These are phyloP conservation scores for Pseudonitzschia multistriata DNA, from an alignment of 108 stramenopile genomes.

Conservation along the genomic window DNA sequence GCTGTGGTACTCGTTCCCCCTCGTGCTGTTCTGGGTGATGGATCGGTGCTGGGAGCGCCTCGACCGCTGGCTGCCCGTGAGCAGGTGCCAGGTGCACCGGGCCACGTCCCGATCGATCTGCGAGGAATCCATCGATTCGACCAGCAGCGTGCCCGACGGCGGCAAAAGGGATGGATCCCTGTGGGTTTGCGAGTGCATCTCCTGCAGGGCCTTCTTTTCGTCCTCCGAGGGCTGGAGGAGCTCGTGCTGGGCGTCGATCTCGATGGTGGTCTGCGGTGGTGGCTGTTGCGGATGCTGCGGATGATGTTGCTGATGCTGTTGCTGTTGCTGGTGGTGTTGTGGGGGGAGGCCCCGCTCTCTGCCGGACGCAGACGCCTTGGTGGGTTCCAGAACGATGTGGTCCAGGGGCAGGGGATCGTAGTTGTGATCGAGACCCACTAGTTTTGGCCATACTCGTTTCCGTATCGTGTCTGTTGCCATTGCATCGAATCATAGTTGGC, in stretches of 20 bases:
- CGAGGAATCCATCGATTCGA: conserved; percentile 54
- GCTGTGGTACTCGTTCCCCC: not conserved
- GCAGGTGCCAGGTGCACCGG: conserved; percentile 85
- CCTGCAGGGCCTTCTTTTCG: not conserved
- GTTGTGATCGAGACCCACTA: conserved; percentile 53
- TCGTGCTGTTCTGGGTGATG: not conserved
- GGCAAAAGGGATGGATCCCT: not conserved
- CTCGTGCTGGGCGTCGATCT: conserved; percentile 27
- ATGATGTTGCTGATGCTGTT: not conserved
- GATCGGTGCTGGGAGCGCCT: conserved; percentile 50
- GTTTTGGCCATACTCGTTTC: conserved; percentile 82
- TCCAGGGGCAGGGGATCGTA: conserved; percentile 6
- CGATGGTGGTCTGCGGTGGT: conserved; percentile 7
- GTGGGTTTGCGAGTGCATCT: not conserved
- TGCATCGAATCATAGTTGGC: conserved; percentile 3
- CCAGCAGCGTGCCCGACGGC: conserved; percentile 12
- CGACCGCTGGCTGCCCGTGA: conserved; percentile 59
- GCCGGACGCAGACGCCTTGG: not conserved
- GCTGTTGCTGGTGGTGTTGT: conserved; percentile 10
- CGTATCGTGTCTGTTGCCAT: conserved; percentile 62
- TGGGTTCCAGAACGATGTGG: conserved; percentile 1
- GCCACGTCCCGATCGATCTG: conserved; percentile 79
- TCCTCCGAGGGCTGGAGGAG: not conserved
- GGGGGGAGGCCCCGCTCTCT: too few relatives aligned
- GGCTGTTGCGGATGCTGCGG: not conserved